Percentiles rank a stretch among this genome's conserved stretches.
Conservation (phyloP, 352 stramenopile genomes). For the Pythium coloratum region DNA sequence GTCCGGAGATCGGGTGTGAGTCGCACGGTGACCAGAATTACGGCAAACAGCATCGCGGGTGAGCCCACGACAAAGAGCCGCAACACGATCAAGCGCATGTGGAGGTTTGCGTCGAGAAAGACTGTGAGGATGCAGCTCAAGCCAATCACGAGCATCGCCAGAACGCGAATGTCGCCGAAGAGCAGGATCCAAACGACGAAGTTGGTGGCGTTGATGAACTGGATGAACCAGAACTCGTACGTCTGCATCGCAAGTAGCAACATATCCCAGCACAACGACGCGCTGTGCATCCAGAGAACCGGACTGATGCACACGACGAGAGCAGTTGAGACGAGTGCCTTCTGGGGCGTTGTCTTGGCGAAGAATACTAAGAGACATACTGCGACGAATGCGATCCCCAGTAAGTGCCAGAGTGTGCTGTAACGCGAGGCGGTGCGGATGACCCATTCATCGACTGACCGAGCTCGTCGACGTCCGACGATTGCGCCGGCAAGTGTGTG, state of each 20-base stretch:
- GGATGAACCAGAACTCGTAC: constrained; percentile 26
- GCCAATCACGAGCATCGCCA: background rate
- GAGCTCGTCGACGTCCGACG: background rate
- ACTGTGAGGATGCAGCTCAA: constrained; percentile 6
- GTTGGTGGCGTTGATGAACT: constrained; percentile 11
- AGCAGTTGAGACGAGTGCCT: background rate
- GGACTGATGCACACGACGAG: background rate
- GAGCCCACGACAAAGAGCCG: constrained; percentile 16
- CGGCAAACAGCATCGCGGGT: background rate
- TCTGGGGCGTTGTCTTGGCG: background rate
- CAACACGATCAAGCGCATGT: constrained; percentile 13
- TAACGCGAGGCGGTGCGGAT: background rate
- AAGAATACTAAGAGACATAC: background rate
- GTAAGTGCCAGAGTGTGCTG: constrained; percentile 3
- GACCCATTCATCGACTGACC: background rate
- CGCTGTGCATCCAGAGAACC: constrained; percentile 5
- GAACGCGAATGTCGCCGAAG: constrained; percentile 9
- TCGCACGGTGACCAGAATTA: background rate
- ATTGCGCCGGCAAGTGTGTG: constrained; percentile 12
- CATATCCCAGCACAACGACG: constrained; percentile 15
- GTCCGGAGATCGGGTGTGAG: constrained; percentile 1
- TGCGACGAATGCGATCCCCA: constrained; percentile 1
- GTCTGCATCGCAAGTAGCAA: constrained; percentile 4
- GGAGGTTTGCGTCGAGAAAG: constrained; percentile 26
- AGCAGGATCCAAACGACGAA: constrained; percentile 3